A percentile compares a stretch with the other conserved stretches of the same genome.
These are phyloP conservation scores for Nevesoporus exiguus DNA, from an alignment of 768 basidiomycete genomes.

Conservation along the genomic window DNA sequence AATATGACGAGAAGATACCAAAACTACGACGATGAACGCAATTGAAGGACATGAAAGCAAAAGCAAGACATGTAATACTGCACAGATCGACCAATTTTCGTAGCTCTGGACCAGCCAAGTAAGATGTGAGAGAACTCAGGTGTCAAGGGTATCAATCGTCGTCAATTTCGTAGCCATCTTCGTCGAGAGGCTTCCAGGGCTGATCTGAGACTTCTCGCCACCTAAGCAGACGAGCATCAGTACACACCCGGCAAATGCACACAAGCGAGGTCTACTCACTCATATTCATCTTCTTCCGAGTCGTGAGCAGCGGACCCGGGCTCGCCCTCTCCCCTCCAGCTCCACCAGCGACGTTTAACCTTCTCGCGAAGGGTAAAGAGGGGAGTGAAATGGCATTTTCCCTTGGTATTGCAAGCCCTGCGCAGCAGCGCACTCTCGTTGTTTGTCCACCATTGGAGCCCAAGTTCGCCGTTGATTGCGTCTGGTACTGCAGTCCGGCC, in stretches of 20 bases:
- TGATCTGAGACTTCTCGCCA: constrained; percentile 10
- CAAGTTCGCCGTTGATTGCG: background rate
- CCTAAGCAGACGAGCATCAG: background rate
- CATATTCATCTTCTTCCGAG: no score
- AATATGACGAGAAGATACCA: background rate
- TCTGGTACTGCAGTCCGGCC: background rate
- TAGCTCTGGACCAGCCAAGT: background rate
- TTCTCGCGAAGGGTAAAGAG: constrained; percentile 12
- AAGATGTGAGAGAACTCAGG: background rate
- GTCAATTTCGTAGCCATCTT: constrained; percentile 12
- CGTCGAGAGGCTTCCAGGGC: constrained; percentile 21
- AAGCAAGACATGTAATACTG: background rate
- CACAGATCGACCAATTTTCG: background rate
- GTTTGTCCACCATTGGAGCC: constrained; percentile 2
- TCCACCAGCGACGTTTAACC: background rate
- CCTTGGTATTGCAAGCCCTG: background rate
- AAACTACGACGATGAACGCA: background rate
- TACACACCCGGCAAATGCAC: background rate
- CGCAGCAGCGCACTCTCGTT: constrained; percentile 4
- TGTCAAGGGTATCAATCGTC: background rate
- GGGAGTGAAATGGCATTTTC: constrained; percentile 7
- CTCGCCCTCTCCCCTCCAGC: constrained; percentile 5
- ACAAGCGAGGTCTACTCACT: constrained; percentile 1
- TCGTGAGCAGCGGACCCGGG: background rate
- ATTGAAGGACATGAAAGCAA: background rate